phyloP scores from a whole-genome alignment of 2,329 filamentous ascomycete genomes.

The Fusarium sambucinum region DNA sequence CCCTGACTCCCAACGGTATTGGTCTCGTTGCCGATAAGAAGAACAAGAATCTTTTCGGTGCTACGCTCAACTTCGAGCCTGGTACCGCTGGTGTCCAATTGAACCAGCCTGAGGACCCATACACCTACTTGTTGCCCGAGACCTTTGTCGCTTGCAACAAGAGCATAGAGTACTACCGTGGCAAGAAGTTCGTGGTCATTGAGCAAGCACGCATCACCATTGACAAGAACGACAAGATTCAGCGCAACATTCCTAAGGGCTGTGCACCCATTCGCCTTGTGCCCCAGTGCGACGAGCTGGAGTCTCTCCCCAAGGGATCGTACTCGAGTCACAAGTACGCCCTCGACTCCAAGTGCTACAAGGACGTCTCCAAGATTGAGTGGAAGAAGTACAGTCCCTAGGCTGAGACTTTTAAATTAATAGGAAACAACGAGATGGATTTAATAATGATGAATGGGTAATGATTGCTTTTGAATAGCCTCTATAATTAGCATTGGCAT shows the following conservation, averaged over 20 bases:
- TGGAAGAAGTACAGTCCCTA: slow-evolving; percentile 46
- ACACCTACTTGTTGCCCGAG: slow-evolving; percentile 51
- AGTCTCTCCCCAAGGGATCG: slow-evolving; percentile 53
- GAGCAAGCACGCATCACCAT: slow-evolving; percentile 52
- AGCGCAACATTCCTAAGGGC: slow-evolving; percentile 47
- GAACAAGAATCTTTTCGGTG: slow-evolving; percentile 50
- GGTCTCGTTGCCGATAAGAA: slow-evolving; percentile 46
- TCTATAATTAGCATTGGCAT: slow-evolving; percentile 26
- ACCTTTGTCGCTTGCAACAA: slow-evolving; percentile 59
- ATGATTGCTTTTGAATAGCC: slow-evolving; percentile 32
- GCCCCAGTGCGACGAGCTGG: slow-evolving; percentile 58
- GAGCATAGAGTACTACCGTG: slow-evolving; percentile 57
- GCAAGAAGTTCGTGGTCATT: slow-evolving; percentile 54
- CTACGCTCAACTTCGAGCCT: slow-evolving; percentile 50
- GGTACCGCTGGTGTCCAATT: slow-evolving; percentile 55
- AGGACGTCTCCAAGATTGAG: slow-evolving; percentile 51
- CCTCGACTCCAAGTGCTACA: slow-evolving; percentile 55
- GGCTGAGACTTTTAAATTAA: neutral
- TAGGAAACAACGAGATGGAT: slow-evolving; percentile 10
- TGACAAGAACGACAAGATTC: slow-evolving; percentile 40
- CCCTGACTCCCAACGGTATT: slow-evolving; percentile 55
- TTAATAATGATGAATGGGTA: slow-evolving; percentile 37
- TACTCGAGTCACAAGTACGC: slow-evolving; percentile 57
- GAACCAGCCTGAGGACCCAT: slow-evolving; percentile 39
- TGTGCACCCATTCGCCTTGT: slow-evolving; percentile 60